Base-by-base conservation (phyloP, 345 rosid species). In the Theobroma cacao region DNA sequence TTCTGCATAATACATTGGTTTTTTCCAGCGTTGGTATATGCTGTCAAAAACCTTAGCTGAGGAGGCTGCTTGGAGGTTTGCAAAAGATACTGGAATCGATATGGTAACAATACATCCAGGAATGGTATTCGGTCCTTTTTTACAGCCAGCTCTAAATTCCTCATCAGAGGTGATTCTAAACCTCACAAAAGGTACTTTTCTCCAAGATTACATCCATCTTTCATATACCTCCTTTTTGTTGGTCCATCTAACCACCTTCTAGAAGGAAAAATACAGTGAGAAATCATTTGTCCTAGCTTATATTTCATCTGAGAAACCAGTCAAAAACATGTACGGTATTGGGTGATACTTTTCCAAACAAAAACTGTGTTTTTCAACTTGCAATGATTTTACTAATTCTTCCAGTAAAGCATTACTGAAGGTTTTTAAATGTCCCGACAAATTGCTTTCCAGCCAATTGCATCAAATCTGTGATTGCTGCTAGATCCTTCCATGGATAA, bases 111-210 rank as follows among this genome's bases (percentile, higher is more conserved):
- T 88, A 36, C 77, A 86, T 78, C 91, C 88, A 0, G 87, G 82
- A 50, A 3, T 80, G 65, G 89, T 83, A 50, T 74, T 84, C 3
- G 89, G 89, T 78, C 89, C 88, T 71, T 76, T 79, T 68, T n/a
- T 87, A 55, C 88, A 85, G 71, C 88, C 91, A 75, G 80, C 85
- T 66, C 79, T 88, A 28, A 88, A 85, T 80, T 41, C 66, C 1
- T 80, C 83, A 41, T 77, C 79, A 34, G 81, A 69, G 66, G 47
- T 59, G 50, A 24, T 85, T 76, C 66, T 84, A 28, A 72, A 77
- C 60, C 74, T 77, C 11, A 77, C 79, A 24, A 82, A 85, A 30
- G 86, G 90, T 87, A 77, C 66, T 24, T 60, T 28, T 15, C 65
- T 58, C 14, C 30, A 22, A n/a, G 62, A 26, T 58, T n/a, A 2